phyloP scores from a whole-genome alignment of 2,329 filamentous ascomycete species.

The Clonostachys byssicola region DNA sequence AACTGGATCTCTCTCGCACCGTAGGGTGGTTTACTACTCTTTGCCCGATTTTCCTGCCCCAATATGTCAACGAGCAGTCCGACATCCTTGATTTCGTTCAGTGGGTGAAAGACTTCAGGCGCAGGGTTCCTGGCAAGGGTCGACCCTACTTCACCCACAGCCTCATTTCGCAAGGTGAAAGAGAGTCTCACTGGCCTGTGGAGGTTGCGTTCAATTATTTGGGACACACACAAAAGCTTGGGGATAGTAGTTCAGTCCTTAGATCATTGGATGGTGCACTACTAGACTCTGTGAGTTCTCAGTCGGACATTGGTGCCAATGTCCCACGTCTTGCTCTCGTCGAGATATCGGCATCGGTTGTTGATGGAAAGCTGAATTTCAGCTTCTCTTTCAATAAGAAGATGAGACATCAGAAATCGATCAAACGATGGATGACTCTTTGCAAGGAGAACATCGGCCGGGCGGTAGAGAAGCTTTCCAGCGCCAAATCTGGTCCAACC shows the following conservation, averaged over 20 bases:
- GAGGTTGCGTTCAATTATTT: constrained; percentile 5
- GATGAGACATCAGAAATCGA: constrained; percentile 1
- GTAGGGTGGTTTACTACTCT: constrained; percentile 43
- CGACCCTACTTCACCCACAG: constrained; percentile 5
- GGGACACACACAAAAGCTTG: constrained; percentile 2
- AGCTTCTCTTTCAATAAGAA: constrained; percentile 2
- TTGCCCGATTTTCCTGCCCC: constrained; percentile 9
- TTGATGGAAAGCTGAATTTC: constrained; percentile 1
- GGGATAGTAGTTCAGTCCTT: constrained; percentile 1
- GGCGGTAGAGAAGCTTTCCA: constrained; percentile 1
- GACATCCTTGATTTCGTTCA: constrained; percentile 9
- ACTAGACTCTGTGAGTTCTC: constrained; percentile 2
- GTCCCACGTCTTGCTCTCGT: constrained; percentile 3
- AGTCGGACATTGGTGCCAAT: constrained; percentile 2
- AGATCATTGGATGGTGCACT: constrained; percentile 16
- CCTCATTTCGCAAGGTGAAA: constrained; percentile 4
- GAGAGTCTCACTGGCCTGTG: constrained; percentile 15
- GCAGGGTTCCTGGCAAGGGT: constrained; percentile 11
- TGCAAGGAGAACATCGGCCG: not conserved
- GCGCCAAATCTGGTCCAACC: not conserved
- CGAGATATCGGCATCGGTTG: constrained; percentile 3
- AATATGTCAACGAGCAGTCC: constrained; percentile 3
- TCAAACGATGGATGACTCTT: constrained; percentile 1
- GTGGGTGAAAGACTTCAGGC: constrained; percentile 13
- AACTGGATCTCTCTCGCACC: constrained; percentile 26